Evolutionary conservation across 2,329 filamentous ascomycete genomes (phyloP).

Genomic region (Nectriaceae sp.): DNA sequence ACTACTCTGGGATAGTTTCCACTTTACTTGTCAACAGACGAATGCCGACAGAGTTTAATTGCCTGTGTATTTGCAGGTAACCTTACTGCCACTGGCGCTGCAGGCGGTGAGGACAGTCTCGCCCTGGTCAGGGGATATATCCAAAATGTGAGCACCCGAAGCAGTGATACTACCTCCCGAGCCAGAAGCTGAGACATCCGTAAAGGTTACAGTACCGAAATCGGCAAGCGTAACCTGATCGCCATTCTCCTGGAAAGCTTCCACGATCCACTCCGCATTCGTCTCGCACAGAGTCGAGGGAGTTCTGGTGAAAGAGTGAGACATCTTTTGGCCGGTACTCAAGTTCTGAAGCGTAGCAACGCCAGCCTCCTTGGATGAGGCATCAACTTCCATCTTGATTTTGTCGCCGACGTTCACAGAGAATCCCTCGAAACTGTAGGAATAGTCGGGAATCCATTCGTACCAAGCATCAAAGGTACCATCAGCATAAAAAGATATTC

Average conservation of each 20-base stretch:
- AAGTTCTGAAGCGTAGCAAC: slow-evolving; percentile 45
- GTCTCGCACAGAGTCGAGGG: slow-evolving; percentile 49
- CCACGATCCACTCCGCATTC: slow-evolving; percentile 66
- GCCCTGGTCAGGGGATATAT: slow-evolving; percentile 8
- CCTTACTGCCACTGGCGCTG: slow-evolving; percentile 4
- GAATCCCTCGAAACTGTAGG: slow-evolving; percentile 40
- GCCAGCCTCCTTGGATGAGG: slow-evolving; percentile 24
- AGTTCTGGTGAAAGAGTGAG: slow-evolving; percentile 51
- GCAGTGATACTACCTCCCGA: slow-evolving; percentile 8
- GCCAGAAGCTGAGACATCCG: slow-evolving; percentile 23
- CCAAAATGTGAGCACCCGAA: slow-evolving; percentile 2
- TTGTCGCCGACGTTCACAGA: slow-evolving; percentile 31
- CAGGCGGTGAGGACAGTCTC: slow-evolving; percentile 4
- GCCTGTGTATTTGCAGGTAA: slow-evolving; percentile 6
- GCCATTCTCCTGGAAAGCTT: slow-evolving; percentile 38
- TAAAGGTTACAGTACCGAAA: slow-evolving; percentile 32
- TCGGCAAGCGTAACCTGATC: slow-evolving; percentile 30
- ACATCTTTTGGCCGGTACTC: slow-evolving; percentile 51
- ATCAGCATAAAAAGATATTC: slow-evolving; percentile 40
- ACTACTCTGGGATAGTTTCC: no score
- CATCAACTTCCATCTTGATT: slow-evolving; percentile 33
- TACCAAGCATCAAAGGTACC: slow-evolving; percentile 47
- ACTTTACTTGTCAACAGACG: no score
- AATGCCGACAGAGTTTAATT: no score
- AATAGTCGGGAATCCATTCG: slow-evolving; percentile 47